These are phyloP conservation scores for Aspergillus uvarum DNA, from an alignment of 2,329 filamentous ascomycete genomes.

Conservation along the genomic window DNA sequence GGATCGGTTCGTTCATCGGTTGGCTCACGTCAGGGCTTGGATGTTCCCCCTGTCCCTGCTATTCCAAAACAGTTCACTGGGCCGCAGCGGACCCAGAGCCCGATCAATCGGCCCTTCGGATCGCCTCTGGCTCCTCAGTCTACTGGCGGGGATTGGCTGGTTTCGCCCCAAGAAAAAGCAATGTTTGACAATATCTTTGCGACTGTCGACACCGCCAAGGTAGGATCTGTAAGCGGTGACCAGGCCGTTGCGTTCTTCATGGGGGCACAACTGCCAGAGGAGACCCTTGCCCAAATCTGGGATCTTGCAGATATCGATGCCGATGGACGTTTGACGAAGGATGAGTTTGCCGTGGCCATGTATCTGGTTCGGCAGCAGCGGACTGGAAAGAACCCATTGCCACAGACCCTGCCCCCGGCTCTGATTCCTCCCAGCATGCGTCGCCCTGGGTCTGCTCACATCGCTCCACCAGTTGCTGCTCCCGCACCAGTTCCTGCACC, in stretches of 20 bases:
- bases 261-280: conserved; percentile 85
- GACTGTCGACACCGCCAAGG: conserved; percentile 75
- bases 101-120: conserved; percentile 53
- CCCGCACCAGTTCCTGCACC: conserved; percentile 46
- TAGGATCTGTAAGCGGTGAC: conserved; percentile 86
- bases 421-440: conserved; percentile 86
- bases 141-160: conserved; percentile 72
- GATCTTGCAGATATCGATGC: conserved; percentile 93
- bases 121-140: conserved; percentile 54
- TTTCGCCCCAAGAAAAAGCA: conserved; percentile 78
- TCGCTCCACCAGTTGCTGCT: conserved; percentile 40
- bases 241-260: conserved; percentile 93
- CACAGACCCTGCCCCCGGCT: conserved; percentile 73
- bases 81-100: conserved; percentile 60
- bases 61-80: conserved; percentile 79
- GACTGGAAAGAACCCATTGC: conserved; percentile 68
- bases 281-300: conserved; percentile 91
- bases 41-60: conserved; percentile 58
- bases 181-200: conserved; percentile 86
- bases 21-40: conserved; percentile 52
- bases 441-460: conserved; percentile 41
- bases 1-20: conserved; percentile 52
- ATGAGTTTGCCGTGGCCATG: conserved; percentile 97
- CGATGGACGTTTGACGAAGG: conserved; percentile 77
- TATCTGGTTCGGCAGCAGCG: conserved; percentile 91